Base-by-base conservation (phyloP, 73 alveolate species). In the Paramecium caudatum region DNA sequence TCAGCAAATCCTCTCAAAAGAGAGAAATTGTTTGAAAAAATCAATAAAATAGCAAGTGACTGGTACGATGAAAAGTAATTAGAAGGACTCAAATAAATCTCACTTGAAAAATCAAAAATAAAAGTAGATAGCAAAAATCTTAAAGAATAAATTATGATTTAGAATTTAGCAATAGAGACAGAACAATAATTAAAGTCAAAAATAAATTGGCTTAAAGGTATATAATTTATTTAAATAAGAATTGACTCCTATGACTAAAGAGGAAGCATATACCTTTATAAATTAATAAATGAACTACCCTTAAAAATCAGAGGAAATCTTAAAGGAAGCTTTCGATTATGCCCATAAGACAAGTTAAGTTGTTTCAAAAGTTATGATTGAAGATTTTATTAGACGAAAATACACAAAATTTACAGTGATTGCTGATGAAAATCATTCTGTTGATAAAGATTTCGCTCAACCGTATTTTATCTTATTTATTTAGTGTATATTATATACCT, bases 401-500 rank as follows among this genome's bases (percentile, higher is more conserved):
- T n/a, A n/a, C n/a, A n/a, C n/a, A n/a, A n/a, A n/a, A n/a, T n/a
- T n/a, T n/a, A n/a, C n/a, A n/a, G n/a, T n/a, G n/a, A n/a, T n/a
- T n/a, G n/a, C n/a, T n/a, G n/a, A n/a, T n/a, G n/a, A n/a, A n/a
- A n/a, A n/a, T n/a, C n/a, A n/a, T n/a, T n/a, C n/a, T n/a, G n/a
- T n/a, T n/a, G n/a, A n/a, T n/a, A n/a, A n/a, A n/a, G n/a, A n/a
- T n/a, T n/a, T n/a, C n/a, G n/a, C n/a, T n/a, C n/a, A n/a, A n/a
- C n/a, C n/a, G n/a, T n/a, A n/a, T n/a, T n/a, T n/a, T n/a, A n/a
- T n/a, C n/a, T 27, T 5, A 21, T 55, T 23, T 19, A 55, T 3
- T 27, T 34, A 68, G 84, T 9, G 1, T 68, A 16, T 32, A 41
- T 12, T 74, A 74, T 23, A 74, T 74, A n/a, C 88, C 88, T n/a